phyloP scores from a whole-genome alignment of 2,329 filamentous ascomycete genomes.

The Ophiostoma perfectum region DNA sequence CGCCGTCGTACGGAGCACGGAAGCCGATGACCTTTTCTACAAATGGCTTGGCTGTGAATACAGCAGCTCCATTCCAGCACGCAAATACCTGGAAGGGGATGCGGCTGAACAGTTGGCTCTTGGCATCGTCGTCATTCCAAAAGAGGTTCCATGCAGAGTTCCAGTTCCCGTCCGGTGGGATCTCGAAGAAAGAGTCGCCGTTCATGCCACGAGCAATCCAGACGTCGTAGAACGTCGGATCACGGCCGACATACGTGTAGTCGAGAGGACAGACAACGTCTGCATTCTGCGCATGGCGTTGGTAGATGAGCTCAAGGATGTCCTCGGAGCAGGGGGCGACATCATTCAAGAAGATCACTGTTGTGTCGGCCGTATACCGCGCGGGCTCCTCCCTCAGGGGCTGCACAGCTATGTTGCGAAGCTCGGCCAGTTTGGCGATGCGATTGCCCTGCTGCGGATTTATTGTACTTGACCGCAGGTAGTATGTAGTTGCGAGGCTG shows the following conservation, averaged over 20 bases:
- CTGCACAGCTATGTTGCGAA: slow-evolving; percentile 63
- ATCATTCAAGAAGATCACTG: slow-evolving; percentile 51
- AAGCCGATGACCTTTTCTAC: slow-evolving; percentile 29
- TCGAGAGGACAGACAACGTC: slow-evolving; percentile 57
- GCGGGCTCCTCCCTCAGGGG: slow-evolving; percentile 43
- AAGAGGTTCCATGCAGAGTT: slow-evolving; percentile 47
- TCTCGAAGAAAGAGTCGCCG: slow-evolving; percentile 52
- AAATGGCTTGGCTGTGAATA: slow-evolving; percentile 45
- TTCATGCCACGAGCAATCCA: slow-evolving; percentile 50
- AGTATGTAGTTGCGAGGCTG: slow-evolving; percentile 38
- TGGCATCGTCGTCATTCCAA: slow-evolving; percentile 42
- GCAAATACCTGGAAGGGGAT: slow-evolving; percentile 52
- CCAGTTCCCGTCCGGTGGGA: slow-evolving; percentile 47
- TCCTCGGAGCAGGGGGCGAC: slow-evolving; percentile 50
- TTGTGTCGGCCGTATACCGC: slow-evolving; percentile 33
- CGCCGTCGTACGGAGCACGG: slow-evolving; percentile 30
- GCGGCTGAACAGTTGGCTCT: slow-evolving; percentile 32
- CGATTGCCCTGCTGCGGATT: slow-evolving; percentile 43
- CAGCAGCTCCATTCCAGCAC: slow-evolving; percentile 55
- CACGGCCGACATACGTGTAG: slow-evolving; percentile 42
- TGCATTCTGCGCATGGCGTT: slow-evolving; percentile 42
- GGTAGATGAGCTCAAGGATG: slow-evolving; percentile 51
- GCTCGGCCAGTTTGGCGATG: slow-evolving; percentile 67
- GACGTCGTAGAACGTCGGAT: slow-evolving; percentile 52
- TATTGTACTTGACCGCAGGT: slow-evolving; percentile 39